phyloP scores from a whole-genome alignment of 208 protist species.

The Trypanosoma conorhini region DNA sequence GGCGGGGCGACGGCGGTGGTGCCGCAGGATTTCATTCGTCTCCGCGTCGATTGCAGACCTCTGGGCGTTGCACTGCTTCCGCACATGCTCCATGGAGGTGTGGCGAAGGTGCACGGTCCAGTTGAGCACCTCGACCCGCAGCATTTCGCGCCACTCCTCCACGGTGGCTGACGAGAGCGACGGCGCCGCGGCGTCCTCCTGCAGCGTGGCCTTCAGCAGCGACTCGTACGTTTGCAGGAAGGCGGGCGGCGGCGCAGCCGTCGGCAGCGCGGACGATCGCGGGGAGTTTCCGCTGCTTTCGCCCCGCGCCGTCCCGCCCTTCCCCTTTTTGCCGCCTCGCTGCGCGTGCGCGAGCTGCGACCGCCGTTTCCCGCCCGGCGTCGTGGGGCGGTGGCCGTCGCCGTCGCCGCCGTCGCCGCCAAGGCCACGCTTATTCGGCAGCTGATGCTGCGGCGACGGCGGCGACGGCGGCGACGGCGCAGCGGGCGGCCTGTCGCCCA shows the following conservation, averaged over 20 bases:
- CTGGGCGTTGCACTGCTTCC: conserved; percentile 21
- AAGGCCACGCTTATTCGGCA: not conserved
- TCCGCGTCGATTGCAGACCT: conserved; percentile 49
- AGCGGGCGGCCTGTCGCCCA: conserved; percentile 13
- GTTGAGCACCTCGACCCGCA: conserved; percentile 48
- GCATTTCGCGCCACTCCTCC: conserved; percentile 35
- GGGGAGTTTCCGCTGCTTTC: conserved; percentile 12
- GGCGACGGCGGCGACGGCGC: not conserved
- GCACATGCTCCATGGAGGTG: conserved; percentile 6
- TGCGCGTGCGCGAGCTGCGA: not conserved
- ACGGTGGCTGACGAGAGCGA: conserved; percentile 30
- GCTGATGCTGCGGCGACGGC: not conserved
- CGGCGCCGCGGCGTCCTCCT: conserved; percentile 19
- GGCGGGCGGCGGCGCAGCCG: not conserved
- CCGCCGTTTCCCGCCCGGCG: not conserved
- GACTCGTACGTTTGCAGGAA: conserved; percentile 7
- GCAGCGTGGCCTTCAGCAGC: conserved; percentile 5
- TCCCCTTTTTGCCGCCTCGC: not conserved
- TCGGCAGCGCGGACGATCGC: not conserved
- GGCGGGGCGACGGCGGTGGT: conserved; percentile 78
- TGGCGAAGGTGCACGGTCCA: conserved; percentile 38
- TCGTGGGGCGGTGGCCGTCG: not conserved
- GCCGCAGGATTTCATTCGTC: conserved; percentile 64
- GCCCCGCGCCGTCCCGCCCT: not conserved
- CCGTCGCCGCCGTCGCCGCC: not conserved